A percentile compares a stretch with the other conserved stretches of the same genome.
Conservation (phyloP, 202 grass and related monocot genomes). For the Schoenoplectus triqueter region DNA sequence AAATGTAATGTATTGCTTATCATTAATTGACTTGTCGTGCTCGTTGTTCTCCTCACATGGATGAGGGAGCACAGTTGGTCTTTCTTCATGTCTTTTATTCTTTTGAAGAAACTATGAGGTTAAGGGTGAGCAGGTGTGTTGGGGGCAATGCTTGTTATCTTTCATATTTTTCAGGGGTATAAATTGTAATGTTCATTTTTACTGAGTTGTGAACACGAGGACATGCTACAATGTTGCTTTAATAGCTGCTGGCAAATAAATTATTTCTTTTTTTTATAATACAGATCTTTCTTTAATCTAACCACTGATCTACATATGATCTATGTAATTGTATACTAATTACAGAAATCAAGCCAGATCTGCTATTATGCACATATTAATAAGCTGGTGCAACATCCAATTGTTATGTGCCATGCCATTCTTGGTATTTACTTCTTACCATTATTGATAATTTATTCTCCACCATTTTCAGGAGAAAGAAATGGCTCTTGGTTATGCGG, state of each 20-base stretch:
- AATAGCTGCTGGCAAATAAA: not conserved
- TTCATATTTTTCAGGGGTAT: not conserved
- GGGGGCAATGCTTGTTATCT: not conserved
- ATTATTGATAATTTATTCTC: slow-evolving; percentile 43
- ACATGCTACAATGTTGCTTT: not conserved
- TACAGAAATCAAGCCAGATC: not conserved
- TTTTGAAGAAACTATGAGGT: not conserved
- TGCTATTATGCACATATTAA: not conserved
- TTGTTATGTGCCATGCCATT: slow-evolving; percentile 25
- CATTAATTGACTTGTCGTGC: not conserved
- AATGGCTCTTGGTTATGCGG: slow-evolving; percentile 90
- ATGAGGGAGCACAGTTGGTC: not conserved
- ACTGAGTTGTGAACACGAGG: not conserved
- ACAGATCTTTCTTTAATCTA: not conserved
- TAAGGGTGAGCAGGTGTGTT: not conserved
- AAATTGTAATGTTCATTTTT: not conserved
- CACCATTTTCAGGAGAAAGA: slow-evolving; percentile 91
- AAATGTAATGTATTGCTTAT: not conserved
- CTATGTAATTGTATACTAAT: not conserved
- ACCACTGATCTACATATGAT: not conserved
- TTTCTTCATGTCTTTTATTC: too few relatives aligned
- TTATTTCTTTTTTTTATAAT: not conserved
- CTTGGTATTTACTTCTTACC: slow-evolving; percentile 39
- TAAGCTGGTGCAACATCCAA: not conserved
- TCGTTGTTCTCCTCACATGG: not conserved